These are phyloP conservation scores for Gossypium mustelinum DNA, from an alignment of 345 rosid genomes.

Conservation along the genomic window DNA sequence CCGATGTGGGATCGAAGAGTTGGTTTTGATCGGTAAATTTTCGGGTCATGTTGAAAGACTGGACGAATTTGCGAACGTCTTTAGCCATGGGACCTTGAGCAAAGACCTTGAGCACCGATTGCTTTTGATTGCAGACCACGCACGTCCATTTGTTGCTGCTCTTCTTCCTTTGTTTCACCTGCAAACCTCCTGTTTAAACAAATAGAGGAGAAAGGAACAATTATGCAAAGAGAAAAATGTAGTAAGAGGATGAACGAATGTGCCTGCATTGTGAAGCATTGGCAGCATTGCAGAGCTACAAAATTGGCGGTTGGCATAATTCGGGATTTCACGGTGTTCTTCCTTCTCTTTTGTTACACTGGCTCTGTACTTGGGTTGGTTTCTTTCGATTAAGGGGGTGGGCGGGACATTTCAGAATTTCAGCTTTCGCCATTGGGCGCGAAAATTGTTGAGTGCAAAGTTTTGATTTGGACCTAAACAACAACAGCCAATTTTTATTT, in stretches of 20 bases:
- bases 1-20: not conserved
- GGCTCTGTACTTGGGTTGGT: too few species aligned
- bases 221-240: too few species aligned
- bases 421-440: not conserved
- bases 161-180: conserved; percentile 92
- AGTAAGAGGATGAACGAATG: not conserved
- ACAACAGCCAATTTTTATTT: too few species aligned
- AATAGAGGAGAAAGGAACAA: too few species aligned
- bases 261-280: conserved; percentile 91
- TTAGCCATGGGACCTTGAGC: conserved; percentile 63
- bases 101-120: conserved; percentile 61
- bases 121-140: conserved; percentile 78
- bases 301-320: conserved; percentile 39
- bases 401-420: not conserved
- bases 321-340: not conserved
- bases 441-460: not conserved
- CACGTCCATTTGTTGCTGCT: conserved; percentile 77
- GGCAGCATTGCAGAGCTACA: conserved; percentile 74
- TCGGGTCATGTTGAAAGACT: conserved; percentile 74
- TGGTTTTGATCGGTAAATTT: conserved; percentile 26
- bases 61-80: conserved; percentile 72
- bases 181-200: not conserved
- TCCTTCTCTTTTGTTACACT: not conserved
- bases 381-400: not conserved
- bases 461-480: not conserved